These are phyloP conservation scores for Trifolium subterraneum DNA, from an alignment of 306 rosid genomes.

Conservation along the genomic window DNA sequence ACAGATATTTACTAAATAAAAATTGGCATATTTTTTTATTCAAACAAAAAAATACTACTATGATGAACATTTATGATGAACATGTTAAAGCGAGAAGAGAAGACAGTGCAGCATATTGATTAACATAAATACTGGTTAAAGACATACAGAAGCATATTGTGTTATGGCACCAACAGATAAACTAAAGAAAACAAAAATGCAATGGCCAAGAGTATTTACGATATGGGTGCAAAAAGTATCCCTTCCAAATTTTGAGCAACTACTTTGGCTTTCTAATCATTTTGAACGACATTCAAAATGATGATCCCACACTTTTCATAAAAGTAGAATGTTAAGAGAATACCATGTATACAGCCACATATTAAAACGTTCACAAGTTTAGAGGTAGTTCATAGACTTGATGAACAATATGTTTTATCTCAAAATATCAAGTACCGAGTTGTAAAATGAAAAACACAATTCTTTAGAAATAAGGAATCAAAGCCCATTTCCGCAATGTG, in stretches of 20 bases:
- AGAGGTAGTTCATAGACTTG: background rate
- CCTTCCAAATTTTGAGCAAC: slow-evolving; percentile 13
- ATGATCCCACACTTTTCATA: background rate
- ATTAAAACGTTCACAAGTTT: background rate
- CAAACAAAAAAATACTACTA: slow-evolving; percentile 2
- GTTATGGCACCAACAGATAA: slow-evolving; percentile 11
- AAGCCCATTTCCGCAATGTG: background rate
- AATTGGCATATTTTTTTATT: background rate
- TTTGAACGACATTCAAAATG: slow-evolving; percentile 10
- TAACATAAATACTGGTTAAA: background rate
- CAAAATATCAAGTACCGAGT: slow-evolving; percentile 8
- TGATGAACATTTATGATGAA: slow-evolving; percentile 17
- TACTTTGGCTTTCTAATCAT: slow-evolving; percentile 1
- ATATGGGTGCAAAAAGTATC: background rate
- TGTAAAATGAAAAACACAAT: background rate
- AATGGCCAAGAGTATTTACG: background rate
- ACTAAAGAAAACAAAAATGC: background rate
- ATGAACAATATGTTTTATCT: background rate
- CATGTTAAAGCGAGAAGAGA: slow-evolving; percentile 18
- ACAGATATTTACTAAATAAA: background rate
- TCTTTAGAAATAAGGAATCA: slow-evolving; percentile 1
- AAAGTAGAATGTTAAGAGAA: background rate
- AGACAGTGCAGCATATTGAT: slow-evolving; percentile 16
- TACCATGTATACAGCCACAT: background rate
- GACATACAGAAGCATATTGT: slow-evolving; percentile 11